Evolutionary conservation across 129 eudicot genomes (phyloP), one percentile per base, ranked within the genome.

Genomic region (Chrysanthemum lavandulifolium): DNA sequence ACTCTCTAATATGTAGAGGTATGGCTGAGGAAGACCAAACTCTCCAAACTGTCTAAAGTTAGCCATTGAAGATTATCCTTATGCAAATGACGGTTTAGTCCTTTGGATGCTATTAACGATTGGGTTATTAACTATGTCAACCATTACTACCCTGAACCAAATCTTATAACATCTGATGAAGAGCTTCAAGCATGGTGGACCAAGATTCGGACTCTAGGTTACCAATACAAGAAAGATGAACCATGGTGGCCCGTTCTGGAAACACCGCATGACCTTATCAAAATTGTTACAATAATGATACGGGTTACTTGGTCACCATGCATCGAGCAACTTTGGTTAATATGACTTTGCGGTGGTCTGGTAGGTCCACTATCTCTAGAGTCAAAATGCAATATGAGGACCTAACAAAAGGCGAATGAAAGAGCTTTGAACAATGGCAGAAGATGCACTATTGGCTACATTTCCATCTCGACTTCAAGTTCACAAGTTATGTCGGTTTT

Each of bases 21-120:
- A 77, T 77, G 71, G 81, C 70, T 15, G 70, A 59, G 43, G 56
- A 61, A 69, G 81, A 77, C 64, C 55, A 61, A 69, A 0, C 25
- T 67, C 70, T 50, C 25, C n/a, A 23, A 45, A 63, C 31, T 65
- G 76, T 43, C 6, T 77, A 12, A 77, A 69, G 6, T 61, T 77
- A 70, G 11, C 65, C 10, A 77, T 69, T 13, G 56, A 77, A 61
- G 81, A 77, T 25, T 77, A 77, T n/a, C 81, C 81, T 15, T 77
- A 29, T 50, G 81, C 71, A 16, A 77, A 55, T 5, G 75, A 69
- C 21, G 81, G 81, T 69, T 21, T 76, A 49, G 40, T 50, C 54
- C 54, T 50, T 13, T 50, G 54, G 73, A 72, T 23, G 58, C 76
- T 14, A 72, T 72, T 25, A 72, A 60, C 47, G 10, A 72, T 11